Evolutionary conservation across 495 filamentous ascomycete genomes (phyloP).

Genomic region (Glonium stellatum): DNA sequence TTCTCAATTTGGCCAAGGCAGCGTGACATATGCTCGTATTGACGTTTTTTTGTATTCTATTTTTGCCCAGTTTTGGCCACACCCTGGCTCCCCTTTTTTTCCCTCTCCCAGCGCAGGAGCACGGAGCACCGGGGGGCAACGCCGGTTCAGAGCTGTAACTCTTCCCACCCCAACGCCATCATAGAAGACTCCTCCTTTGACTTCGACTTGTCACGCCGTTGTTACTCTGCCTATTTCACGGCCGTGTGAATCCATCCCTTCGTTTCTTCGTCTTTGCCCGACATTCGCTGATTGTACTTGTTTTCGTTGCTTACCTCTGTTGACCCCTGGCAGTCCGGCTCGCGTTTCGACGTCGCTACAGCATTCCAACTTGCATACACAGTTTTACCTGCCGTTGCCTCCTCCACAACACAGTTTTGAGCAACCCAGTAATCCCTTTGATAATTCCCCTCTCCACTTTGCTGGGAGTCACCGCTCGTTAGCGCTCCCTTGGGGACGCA

Average conservation of each 20-base stretch:
- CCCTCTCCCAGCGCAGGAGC: not conserved
- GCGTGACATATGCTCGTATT: not conserved
- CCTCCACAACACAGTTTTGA: not conserved
- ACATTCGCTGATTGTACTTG: constrained; percentile 26
- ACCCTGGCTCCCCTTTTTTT: not conserved
- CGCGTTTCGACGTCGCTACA: constrained; percentile 2
- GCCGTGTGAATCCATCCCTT: constrained; percentile 14
- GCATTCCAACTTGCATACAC: constrained; percentile 26
- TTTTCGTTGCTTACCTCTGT: not conserved
- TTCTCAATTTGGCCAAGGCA: not conserved
- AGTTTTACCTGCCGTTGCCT: not conserved
- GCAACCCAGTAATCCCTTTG: not conserved
- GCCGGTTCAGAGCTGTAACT: not conserved
- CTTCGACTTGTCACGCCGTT: not conserved
- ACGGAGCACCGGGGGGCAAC: not conserved
- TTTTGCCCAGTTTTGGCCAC: not conserved
- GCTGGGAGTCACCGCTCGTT: constrained; percentile 21
- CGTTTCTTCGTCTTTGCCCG: constrained; percentile 13
- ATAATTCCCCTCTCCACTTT: not conserved
- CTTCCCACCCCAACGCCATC: not conserved
- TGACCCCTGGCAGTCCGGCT: not conserved
- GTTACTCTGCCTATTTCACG: not conserved
- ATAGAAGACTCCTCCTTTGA: not conserved
- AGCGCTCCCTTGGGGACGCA: constrained; percentile 32
- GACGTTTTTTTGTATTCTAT: not conserved